Base-by-base conservation (phyloP, 768 basidiomycete genomes). In the Xanthoconium purpureum region DNA sequence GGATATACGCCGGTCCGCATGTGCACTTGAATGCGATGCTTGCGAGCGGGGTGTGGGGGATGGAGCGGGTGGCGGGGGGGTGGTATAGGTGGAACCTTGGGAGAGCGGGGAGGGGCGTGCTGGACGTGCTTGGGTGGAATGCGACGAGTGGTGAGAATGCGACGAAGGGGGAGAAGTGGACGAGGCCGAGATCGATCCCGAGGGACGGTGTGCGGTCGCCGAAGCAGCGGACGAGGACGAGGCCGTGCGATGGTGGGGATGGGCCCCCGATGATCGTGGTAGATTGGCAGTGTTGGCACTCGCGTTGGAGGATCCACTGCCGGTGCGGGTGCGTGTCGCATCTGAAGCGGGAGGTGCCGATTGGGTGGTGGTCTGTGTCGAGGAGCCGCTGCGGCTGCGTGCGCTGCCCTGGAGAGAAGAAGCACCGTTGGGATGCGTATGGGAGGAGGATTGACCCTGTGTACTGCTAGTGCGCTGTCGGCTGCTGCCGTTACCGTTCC, bases 1-100 rank as follows among this genome's bases (percentile, higher is more conserved):
- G 20, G 89, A 89, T 81, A 88, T 87, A 50, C 89, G 84, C 64
- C 86, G 84, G 70, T 90, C 88, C 3, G 82, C 72, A 29, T 83
- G 82, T 10, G 83, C 79, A 57, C 79, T 81, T 54, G 74, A 81
- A 36, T 63, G 70, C 35, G 73, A 60, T 58, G 65, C 47, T 60
- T 72, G 62, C 28, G 71, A 17, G 52, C 70, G 61, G 53, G 66
- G 52, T 9, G 46, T 38, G 10, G 50, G 59, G 10, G 57, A 58
- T 43, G 52, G 63, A 55, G 30, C 29, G 33, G 66, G 32, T 2
- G 58, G 54, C 13, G 61, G 39, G 11, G 66, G 42, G 50, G 56
- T 63, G 0, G 59, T 47, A 10, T 65, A 70, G 3, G 67, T 68
- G 14, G 67, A 54, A 5, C 73, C 73, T 49, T 75, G 67, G 51